Evolutionary conservation across 2,329 filamentous ascomycete genomes (phyloP).

Genomic region (Clarireedia monteithiana): DNA sequence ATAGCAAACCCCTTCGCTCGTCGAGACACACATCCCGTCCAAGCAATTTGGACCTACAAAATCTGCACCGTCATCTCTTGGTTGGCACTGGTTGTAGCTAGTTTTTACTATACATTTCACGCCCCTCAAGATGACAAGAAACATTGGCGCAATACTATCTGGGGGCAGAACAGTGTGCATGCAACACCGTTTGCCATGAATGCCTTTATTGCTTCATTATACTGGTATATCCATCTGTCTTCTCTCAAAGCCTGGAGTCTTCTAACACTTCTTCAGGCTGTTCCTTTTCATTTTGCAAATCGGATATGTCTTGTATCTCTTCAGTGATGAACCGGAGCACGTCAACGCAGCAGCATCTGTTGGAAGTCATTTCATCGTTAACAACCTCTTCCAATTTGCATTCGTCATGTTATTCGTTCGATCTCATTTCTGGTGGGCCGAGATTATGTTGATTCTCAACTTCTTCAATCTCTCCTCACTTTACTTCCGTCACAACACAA

Average conservation of each 20-base stretch:
- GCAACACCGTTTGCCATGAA: constrained; percentile 71
- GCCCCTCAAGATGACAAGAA: constrained; percentile 51
- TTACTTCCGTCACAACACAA: constrained; percentile 72
- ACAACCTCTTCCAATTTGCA: constrained; percentile 75
- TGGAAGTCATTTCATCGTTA: constrained; percentile 75
- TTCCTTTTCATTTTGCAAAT: constrained; percentile 68
- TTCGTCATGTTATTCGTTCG: constrained; percentile 81
- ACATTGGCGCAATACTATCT: constrained; percentile 55
- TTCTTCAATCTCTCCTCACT: constrained; percentile 71
- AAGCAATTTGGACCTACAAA: constrained; percentile 65
- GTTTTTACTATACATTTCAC: constrained; percentile 66
- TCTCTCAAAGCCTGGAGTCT: not conserved
- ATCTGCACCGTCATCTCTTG: constrained; percentile 66
- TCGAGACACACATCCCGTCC: constrained; percentile 55
- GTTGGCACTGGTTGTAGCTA: constrained; percentile 62
- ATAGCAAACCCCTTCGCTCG: constrained; percentile 70
- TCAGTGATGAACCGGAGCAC: constrained; percentile 54
- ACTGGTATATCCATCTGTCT: constrained; percentile 52
- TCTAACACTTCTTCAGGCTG: constrained; percentile 41
- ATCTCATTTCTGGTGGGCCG: constrained; percentile 65
- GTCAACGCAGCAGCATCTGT: constrained; percentile 68
- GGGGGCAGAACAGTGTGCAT: constrained; percentile 61
- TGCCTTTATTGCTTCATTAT: constrained; percentile 55
- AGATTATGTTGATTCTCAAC: constrained; percentile 71
- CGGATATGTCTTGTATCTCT: constrained; percentile 70